phyloP scores from a whole-genome alignment of 345 rosid species.

The Hirschfeldia incana region DNA sequence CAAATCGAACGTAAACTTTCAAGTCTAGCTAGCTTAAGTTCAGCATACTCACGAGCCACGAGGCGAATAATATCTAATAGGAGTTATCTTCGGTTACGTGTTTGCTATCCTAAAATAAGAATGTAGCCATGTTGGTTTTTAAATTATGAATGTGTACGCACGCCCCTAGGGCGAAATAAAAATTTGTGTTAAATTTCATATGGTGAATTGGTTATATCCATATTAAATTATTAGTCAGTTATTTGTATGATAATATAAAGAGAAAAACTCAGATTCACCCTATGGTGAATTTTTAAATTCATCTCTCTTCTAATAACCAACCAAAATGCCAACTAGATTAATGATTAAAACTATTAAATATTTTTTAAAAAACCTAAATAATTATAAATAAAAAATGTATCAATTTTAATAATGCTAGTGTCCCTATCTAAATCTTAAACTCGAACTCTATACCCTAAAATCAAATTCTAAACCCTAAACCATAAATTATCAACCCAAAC shows the following conservation, averaged over 20 bases:
- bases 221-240: neutral
- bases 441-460: no score
- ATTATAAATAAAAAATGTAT: no score
- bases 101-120: neutral
- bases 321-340: no score
- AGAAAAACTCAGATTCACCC: no score
- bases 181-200: neutral
- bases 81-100: neutral
- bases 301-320: no score
- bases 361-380: no score
- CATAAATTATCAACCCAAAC: no score
- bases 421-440: no score
- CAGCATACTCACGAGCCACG: neutral
- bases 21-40: neutral
- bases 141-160: neutral
- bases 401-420: no score
- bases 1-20: slow-evolving; percentile 51
- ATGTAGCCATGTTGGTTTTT: neutral
- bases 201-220: neutral
- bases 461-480: no score
- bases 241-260: neutral
- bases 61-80: neutral
- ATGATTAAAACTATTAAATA: no score
- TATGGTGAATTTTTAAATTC: no score
- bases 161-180: neutral